Evolutionary conservation across 495 filamentous ascomycete species (phyloP), one percentile per base, ranked within the genome.

Genomic region (Penicillium bialowiezense): DNA sequence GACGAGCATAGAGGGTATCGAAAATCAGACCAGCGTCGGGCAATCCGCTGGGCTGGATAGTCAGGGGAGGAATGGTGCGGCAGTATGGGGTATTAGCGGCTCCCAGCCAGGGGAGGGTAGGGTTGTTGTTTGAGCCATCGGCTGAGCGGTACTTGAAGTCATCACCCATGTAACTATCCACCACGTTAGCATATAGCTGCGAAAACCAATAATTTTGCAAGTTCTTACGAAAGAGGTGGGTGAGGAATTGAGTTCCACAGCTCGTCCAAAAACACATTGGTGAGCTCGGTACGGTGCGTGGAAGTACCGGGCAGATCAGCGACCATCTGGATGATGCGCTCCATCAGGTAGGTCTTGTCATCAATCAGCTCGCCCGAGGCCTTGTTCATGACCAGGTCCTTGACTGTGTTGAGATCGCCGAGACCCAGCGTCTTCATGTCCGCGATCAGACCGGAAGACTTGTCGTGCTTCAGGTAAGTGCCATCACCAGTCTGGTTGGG

Each of bases 341-440:
- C 88, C 86, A 90, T 90, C 48, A 86, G 68, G 71, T 85, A 84
- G 15, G 85, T 89, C 72, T 90, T 91, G 64, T 93, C 89, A 53
- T 90, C 83, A 0, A 70, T 54, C 17, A 82, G 54, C 44, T 83
- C 78, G 14, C 86, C 82, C 14, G 69, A 70, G 17, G 65, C 69
- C 60, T 83, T 79, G 44, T 54, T 71, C 54, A 72, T 68, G 49
- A 81, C 67, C 23, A 82, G 51, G 28, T 78, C 72, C 62, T 73
- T 76, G 44, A 85, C 59, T 5, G 83, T 84, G 32, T 66, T 57
- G 38, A 78, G 50, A 50, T 86, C 82, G 50, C 77, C 74, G 62
- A 85, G 73, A 4, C 79, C 78, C 44, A 93, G 57, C 8, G 73
- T 62, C 55, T 76, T 83, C 33, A 91, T 59, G 54, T 92, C 88